phyloP scores from a whole-genome alignment of 2,329 filamentous ascomycete species.

The Dothiorella sarmentorum region DNA sequence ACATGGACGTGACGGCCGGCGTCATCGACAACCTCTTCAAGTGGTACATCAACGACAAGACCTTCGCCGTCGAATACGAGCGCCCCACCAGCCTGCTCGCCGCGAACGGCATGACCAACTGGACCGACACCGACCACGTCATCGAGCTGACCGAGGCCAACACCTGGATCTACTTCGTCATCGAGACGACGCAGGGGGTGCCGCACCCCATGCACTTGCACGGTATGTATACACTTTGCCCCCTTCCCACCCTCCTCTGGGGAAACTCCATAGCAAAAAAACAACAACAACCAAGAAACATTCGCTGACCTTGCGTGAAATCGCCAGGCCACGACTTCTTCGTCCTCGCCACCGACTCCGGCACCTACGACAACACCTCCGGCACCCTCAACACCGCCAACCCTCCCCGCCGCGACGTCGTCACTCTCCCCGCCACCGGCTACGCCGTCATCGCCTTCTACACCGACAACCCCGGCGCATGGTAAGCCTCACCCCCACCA shows the following conservation, averaged over 20 bases:
- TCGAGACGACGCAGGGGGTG: constrained; percentile 23
- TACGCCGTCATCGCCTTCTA: constrained; percentile 51
- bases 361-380: constrained; percentile 20
- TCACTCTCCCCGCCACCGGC: constrained; percentile 30
- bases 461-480: constrained; percentile 50
- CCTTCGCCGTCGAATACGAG: constrained; percentile 47
- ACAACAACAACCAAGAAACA: too few species aligned
- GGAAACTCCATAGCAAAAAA: neutral
- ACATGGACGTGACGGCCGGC: constrained; percentile 27
- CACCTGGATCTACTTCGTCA: constrained; percentile 26
- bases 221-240: constrained; percentile 19
- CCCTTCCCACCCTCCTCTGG: neutral
- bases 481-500: constrained; percentile 20
- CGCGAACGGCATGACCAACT: constrained; percentile 26
- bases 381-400: constrained; percentile 29
- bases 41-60: constrained; percentile 43
- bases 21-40: constrained; percentile 27
- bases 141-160: constrained; percentile 23
- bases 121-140: constrained; percentile 22
- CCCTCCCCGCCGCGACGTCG: constrained; percentile 34
- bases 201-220: constrained; percentile 28
- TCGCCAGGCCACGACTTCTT: constrained; percentile 53
- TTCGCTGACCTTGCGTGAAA: neutral
- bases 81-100: constrained; percentile 45
- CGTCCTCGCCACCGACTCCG: constrained; percentile 41